phyloP scores from a whole-genome alignment of 768 basidiomycete species.

The Brasilioporus rufonigricans region DNA sequence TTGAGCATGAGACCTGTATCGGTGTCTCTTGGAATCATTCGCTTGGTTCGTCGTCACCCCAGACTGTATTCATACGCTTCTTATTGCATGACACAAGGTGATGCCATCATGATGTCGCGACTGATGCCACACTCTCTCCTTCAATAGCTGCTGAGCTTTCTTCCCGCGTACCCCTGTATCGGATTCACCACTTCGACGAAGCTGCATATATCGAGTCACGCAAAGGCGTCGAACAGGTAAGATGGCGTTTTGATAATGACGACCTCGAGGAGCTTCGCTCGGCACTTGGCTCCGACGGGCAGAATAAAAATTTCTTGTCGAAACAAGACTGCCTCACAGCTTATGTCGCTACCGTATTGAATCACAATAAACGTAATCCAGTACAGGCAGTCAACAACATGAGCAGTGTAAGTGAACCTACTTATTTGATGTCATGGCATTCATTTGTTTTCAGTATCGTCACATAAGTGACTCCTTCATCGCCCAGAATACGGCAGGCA shows the following conservation, averaged over 20 bases:
- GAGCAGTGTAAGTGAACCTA: conserved; percentile 18
- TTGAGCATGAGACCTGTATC: conserved; percentile 25
- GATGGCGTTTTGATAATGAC: conserved; percentile 11
- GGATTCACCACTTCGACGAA: conserved; percentile 13
- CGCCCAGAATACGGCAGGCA: conserved; percentile 12
- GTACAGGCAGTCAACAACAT: conserved; percentile 24
- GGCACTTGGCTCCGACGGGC: not conserved
- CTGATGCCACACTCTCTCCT: conserved; percentile 29
- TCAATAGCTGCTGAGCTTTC: too few species aligned
- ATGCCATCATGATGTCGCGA: conserved; percentile 25
- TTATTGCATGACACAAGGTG: conserved; percentile 22
- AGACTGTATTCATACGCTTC: not conserved
- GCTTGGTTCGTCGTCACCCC: conserved; percentile 24
- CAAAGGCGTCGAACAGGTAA: conserved; percentile 12
- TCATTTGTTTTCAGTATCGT: conserved; percentile 15
- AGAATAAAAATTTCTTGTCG: conserved; percentile 2
- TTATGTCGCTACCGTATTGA: conserved; percentile 23
- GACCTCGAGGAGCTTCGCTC: conserved; percentile 17
- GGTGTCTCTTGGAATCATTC: conserved; percentile 37
- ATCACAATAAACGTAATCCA: not conserved
- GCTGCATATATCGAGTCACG: not conserved
- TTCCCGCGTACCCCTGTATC: conserved; percentile 12
- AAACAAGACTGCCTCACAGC: conserved; percentile 29
- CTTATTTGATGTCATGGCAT: not conserved
- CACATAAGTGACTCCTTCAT: conserved; percentile 7